Percentiles rank a stretch among this genome's conserved stretches.
Evolutionary conservation across 2,329 filamentous ascomycete genomes (phyloP).

Genomic region (Diaporthe humulicola): DNA sequence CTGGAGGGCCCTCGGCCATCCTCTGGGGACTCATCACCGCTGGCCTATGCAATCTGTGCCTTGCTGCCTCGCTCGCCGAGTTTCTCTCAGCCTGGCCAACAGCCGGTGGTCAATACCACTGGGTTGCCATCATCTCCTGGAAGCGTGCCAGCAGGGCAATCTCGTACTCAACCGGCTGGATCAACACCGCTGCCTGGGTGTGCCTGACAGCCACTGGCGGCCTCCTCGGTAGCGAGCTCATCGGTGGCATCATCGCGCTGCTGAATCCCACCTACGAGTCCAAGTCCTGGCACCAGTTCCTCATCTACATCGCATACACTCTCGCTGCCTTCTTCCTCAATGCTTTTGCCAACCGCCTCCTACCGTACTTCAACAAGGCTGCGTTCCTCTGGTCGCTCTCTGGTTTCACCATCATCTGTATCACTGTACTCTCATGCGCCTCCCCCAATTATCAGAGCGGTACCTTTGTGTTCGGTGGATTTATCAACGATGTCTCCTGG

Average conservation of each 20-base stretch:
- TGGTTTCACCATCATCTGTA: constrained; percentile 78
- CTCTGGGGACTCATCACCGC: constrained; percentile 78
- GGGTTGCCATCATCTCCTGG: constrained; percentile 76
- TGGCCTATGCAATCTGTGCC: constrained; percentile 77
- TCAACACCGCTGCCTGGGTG: constrained; percentile 80
- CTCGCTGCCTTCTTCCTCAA: constrained; percentile 74
- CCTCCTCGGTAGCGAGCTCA: constrained; percentile 75
- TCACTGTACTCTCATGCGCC: constrained; percentile 76
- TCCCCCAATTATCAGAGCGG: constrained; percentile 75
- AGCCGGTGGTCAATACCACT: constrained; percentile 77
- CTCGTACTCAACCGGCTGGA: constrained; percentile 81
- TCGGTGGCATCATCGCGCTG: constrained; percentile 74
- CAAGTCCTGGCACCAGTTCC: constrained; percentile 78
- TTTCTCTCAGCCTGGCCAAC: constrained; percentile 75
- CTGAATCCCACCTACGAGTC: constrained; percentile 69
- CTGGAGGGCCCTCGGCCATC: constrained; percentile 76
- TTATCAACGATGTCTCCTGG: constrained; percentile 79
- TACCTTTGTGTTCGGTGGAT: constrained; percentile 74
- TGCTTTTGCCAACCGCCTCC: constrained; percentile 70
- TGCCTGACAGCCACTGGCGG: constrained; percentile 77
- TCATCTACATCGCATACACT: constrained; percentile 78
- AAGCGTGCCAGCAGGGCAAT: constrained; percentile 71
- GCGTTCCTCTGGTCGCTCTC: constrained; percentile 79
- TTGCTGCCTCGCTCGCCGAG: constrained; percentile 78
- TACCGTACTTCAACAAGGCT: constrained; percentile 76